These are phyloP conservation scores for Rhodotorula toruloides DNA, from an alignment of 768 basidiomycete genomes.

Conservation along the genomic window DNA sequence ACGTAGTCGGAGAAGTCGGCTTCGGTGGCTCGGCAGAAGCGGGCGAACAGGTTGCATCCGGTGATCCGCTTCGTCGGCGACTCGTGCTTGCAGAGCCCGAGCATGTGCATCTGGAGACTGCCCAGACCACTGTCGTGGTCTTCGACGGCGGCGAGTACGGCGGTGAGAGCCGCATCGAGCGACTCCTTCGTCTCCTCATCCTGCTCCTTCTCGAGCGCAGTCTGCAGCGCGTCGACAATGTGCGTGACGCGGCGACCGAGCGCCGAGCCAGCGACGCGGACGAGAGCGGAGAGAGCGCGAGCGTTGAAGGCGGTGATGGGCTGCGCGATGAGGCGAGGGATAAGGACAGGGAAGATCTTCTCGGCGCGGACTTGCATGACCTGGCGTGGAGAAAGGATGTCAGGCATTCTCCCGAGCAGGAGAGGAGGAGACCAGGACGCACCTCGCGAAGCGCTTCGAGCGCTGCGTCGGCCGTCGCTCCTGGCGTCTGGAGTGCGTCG, in stretches of 20 bases:
- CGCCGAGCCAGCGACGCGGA: conserved; percentile 87
- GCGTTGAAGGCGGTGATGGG: conserved; percentile 96
- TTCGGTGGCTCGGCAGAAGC: conserved; percentile 76
- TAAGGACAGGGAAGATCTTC: conserved; percentile 93
- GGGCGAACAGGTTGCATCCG: conserved; percentile 68
- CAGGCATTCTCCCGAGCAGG: not conserved
- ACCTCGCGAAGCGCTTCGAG: conserved; percentile 88
- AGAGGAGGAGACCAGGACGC: conserved; percentile 54
- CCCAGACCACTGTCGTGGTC: conserved; percentile 79
- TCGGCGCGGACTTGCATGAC: conserved; percentile 72
- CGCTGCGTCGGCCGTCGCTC: conserved; percentile 89
- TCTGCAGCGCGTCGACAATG: conserved; percentile 73
- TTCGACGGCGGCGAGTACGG: conserved; percentile 68
- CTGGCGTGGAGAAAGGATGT: not conserved
- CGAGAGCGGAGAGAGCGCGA: conserved; percentile 78
- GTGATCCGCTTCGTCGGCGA: conserved; percentile 66
- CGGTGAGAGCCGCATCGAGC: conserved; percentile 67
- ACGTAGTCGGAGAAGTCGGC: conserved; percentile 79
- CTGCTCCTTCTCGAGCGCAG: conserved; percentile 59
- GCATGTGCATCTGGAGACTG: conserved; percentile 75
- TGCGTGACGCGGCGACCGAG: conserved; percentile 74
- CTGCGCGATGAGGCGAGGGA: conserved; percentile 80
- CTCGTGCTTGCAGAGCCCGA: conserved; percentile 83
- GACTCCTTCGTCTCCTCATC: conserved; percentile 68
- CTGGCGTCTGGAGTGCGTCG: conserved; percentile 87